Evolutionary conservation across 176 grass and related monocot genomes (phyloP).

Genomic region (Aegilops bicornis): DNA sequence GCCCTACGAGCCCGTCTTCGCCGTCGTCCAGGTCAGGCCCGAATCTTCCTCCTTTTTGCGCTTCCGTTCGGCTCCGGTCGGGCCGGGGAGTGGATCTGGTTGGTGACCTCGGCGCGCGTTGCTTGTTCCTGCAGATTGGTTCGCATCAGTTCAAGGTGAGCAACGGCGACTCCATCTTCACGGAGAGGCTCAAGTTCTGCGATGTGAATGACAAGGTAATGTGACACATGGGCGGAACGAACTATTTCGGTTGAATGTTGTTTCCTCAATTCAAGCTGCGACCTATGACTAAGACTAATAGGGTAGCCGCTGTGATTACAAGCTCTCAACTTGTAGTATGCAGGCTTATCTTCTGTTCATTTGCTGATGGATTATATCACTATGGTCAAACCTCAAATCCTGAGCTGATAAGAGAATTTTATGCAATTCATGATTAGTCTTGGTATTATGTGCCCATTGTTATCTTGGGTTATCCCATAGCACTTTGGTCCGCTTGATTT

Average conservation of each 20-base stretch:
- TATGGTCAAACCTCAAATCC: neutral
- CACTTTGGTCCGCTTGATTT: neutral
- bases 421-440: neutral
- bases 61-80: neutral
- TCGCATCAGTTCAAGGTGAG: constrained; percentile 99
- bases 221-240: neutral
- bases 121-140: constrained; percentile 59
- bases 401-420: neutral
- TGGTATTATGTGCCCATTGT: neutral
- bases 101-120: neutral
- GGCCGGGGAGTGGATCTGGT: constrained; percentile 12
- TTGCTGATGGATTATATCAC: neutral
- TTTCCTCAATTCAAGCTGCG: neutral
- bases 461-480: neutral
- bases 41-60: neutral
- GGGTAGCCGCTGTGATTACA: neutral
- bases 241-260: too few species aligned
- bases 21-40: constrained; percentile 68
- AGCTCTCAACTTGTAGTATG: neutral
- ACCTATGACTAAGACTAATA: neutral
- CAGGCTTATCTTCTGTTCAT: neutral
- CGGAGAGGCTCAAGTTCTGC: constrained; percentile 89
- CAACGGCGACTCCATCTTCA: constrained; percentile 98
- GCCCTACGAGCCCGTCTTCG: constrained; percentile 75
- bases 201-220: constrained; percentile 93